phyloP scores from a whole-genome alignment of 176 grass and related monocot genomes.

The Ananas comosus region DNA sequence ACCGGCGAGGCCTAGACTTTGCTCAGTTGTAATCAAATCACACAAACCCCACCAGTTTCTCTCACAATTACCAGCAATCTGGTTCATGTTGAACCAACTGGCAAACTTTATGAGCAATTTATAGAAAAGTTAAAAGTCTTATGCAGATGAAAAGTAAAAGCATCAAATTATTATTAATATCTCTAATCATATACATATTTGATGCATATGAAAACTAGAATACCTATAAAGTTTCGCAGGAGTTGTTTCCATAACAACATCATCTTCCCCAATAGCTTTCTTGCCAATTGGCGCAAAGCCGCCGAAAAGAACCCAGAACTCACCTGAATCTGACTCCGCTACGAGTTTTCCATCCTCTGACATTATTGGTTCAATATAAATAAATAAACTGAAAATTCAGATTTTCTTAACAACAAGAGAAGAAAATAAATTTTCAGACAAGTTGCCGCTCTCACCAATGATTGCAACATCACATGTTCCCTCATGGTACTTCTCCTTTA shows the following conservation, averaged over 20 bases:
- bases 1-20: too few species aligned
- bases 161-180: not conserved
- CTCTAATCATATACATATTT: not conserved
- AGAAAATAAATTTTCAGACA: slow-evolving; percentile 1
- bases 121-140: too few species aligned
- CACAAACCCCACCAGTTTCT: too few species aligned
- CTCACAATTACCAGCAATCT: too few species aligned
- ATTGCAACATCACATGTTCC: slow-evolving; percentile 85
- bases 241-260: slow-evolving; percentile 56
- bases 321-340: slow-evolving; percentile 88
- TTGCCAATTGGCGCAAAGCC: slow-evolving; percentile 94
- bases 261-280: slow-evolving; percentile 59
- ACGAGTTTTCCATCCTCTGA: slow-evolving; percentile 90
- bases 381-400: slow-evolving; percentile 11
- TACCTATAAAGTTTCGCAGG: slow-evolving; percentile 81
- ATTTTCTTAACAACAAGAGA: slow-evolving; percentile 2
- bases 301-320: slow-evolving; percentile 95
- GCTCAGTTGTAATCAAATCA: too few species aligned
- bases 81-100: too few species aligned
- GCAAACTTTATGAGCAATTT: too few species aligned
- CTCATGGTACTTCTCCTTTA: slow-evolving; percentile 82
- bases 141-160: not conserved
- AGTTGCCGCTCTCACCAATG: slow-evolving; percentile 46
- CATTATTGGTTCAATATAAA: slow-evolving; percentile 9
- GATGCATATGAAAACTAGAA: not conserved